Evolutionary conservation across 345 rosid species (phyloP).

Genomic region (Boechera stricta): DNA sequence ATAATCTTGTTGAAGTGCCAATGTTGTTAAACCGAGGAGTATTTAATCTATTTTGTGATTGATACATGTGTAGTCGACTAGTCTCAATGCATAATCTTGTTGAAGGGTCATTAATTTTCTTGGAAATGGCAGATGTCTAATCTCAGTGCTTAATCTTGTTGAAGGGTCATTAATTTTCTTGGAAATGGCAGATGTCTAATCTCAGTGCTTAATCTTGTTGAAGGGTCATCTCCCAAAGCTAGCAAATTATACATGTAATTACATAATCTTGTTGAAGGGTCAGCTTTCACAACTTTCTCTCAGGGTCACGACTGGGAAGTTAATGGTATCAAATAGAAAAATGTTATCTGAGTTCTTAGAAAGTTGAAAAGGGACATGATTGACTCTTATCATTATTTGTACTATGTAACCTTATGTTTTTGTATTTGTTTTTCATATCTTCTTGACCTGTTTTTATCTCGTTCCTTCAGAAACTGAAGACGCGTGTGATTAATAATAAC

Average conservation of each 20-base stretch:
- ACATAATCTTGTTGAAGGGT: constrained; percentile 2
- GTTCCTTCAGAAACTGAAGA: constrained; percentile 68
- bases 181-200: not conserved
- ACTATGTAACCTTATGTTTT: constrained; percentile 2
- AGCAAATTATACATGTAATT: constrained; percentile 2
- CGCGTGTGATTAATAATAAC: constrained; percentile 64
- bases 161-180: constrained; percentile 1
- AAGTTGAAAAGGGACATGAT: not conserved
- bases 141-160: constrained; percentile 23
- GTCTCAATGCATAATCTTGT: constrained; percentile 5
- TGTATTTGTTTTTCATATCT: not conserved
- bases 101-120: constrained; percentile 5
- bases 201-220: constrained; percentile 21
- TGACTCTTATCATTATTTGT: constrained; percentile 26
- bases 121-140: not conserved
- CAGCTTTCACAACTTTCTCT: not conserved
- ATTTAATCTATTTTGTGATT: not conserved
- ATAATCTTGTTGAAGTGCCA: not conserved
- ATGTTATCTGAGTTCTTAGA: not conserved
- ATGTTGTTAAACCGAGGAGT: not conserved
- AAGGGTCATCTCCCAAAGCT: constrained; percentile 7
- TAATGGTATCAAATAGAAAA: not conserved
- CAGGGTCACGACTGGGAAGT: not conserved
- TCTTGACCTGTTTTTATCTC: not conserved
- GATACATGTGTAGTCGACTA: not conserved